Evolutionary conservation across 306 rosid species (phyloP).

Genomic region (Sophora flavescens): DNA sequence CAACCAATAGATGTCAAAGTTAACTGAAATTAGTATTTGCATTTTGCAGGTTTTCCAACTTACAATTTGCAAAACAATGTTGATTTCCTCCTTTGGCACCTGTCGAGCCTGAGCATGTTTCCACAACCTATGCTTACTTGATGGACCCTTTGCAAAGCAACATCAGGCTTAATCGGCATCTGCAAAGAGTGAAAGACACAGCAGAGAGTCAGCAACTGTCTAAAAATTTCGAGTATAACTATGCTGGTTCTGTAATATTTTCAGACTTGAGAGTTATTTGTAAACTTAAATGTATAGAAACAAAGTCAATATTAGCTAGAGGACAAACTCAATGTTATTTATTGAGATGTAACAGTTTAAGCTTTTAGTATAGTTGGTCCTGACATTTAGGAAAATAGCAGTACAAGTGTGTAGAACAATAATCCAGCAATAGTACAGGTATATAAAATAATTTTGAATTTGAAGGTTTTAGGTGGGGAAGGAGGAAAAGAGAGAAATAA

Average conservation of each 20-base stretch:
- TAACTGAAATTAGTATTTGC: constrained; percentile 24
- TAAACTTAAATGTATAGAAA: not conserved
- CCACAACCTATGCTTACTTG: constrained; percentile 92
- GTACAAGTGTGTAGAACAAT: not conserved
- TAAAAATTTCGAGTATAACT: constrained; percentile 25
- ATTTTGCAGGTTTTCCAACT: constrained; percentile 44
- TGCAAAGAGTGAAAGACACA: constrained; percentile 45
- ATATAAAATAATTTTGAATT: not conserved
- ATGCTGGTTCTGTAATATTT: not conserved
- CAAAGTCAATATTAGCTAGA: not conserved
- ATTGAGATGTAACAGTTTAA: not conserved
- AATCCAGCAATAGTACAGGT: not conserved
- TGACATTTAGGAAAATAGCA: not conserved
- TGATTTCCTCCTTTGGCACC: constrained; percentile 60
- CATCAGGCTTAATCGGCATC: constrained; percentile 99
- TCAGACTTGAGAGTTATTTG: constrained; percentile 4
- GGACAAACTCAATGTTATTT: constrained; percentile 15
- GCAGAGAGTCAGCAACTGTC: constrained; percentile 28
- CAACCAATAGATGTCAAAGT: constrained; percentile 16
- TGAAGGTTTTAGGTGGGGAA: too few relatives aligned
- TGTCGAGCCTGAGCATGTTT: constrained; percentile 93
- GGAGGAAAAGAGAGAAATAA: not conserved
- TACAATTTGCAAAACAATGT: constrained; percentile 91
- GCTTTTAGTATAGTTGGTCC: not conserved
- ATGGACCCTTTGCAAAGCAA: constrained; percentile 80